Base-by-base conservation (phyloP, 108 stramenopile species). In the Conticribra guillardii region DNA sequence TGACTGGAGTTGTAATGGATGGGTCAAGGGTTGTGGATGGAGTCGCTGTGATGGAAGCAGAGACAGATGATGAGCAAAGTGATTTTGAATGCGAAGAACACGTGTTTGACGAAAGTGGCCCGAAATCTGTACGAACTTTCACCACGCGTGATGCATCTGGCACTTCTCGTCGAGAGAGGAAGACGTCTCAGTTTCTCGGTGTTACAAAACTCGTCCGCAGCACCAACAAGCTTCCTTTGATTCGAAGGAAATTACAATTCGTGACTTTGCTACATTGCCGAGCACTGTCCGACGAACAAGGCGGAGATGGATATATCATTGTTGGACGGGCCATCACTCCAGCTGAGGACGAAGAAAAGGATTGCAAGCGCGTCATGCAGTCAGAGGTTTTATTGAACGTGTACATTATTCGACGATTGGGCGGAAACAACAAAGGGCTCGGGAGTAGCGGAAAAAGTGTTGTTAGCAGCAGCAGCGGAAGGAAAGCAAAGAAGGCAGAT, bases 131-230 rank as follows among this genome's bases (percentile, higher is more conserved):
- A 17, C 37, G 60, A 44, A 62, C 56, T 9, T 50, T 17, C 9
- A 51, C 54, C 1, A 73, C 46, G 19, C 28, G 19, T 51, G 31
- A 9, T 14, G 0, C 8, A 55, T 14, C 59, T 24, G 30, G 34
- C 11, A 29, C 48, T 24, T 45, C 37, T 47, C 23, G 37, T 21
- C 18, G 17, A 7, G 32, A 63, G 52, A 52, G 85, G 79, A 18
- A 83, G 84, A 4, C 83, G 82, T 22, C 67, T 41, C 37, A 41
- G 24, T 81, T 89, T 52, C 52, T 79, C 3, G 82, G 82, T 3
- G 78, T 74, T 3, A 91, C 88, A n/a, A 94, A 94, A 52, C 73
- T 94, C 3, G 86, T 89, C 58, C 64, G 73, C 37, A 87, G 79
- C 45, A 77, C 64, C 45, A 76, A 76, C 24, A 87, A 72, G 47